Percentiles rank a stretch among this genome's conserved stretches.
Conservation (phyloP, 2,329 filamentous ascomycete genomes). For the Talaromyces sp. region DNA sequence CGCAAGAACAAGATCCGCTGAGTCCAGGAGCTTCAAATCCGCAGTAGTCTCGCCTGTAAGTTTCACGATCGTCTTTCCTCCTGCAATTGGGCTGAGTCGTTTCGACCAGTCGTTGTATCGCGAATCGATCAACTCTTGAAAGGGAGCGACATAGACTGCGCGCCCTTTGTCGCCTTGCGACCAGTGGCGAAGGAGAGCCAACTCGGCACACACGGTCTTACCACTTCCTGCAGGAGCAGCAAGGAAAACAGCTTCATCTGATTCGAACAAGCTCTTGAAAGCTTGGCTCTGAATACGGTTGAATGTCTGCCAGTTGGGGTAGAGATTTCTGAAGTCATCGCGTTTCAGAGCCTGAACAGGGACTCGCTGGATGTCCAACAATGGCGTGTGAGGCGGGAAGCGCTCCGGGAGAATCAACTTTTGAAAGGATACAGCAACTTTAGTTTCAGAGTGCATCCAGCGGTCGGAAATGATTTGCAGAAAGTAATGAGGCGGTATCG, state of each 20-base stretch:
- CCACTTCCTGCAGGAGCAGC: constrained; percentile 91
- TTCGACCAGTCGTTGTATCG: constrained; percentile 81
- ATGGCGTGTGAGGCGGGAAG: constrained; percentile 88
- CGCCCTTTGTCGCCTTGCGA: constrained; percentile 65
- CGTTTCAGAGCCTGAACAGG: constrained; percentile 85
- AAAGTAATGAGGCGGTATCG: constrained; percentile 98
- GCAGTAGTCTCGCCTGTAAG: constrained; percentile 88
- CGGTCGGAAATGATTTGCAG: constrained; percentile 90
- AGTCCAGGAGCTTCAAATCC: constrained; percentile 82
- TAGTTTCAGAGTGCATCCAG: constrained; percentile 98
- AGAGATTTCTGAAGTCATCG: constrained; percentile 75
- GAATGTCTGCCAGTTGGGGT: constrained; percentile 80
- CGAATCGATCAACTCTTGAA: constrained; percentile 85
- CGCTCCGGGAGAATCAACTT: constrained; percentile 92
- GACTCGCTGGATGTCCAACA: constrained; percentile 86
- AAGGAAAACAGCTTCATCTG: constrained; percentile 89
- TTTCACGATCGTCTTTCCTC: constrained; percentile 87
- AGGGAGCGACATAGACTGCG: constrained; percentile 90
- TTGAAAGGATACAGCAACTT: constrained; percentile 88
- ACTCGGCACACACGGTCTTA: constrained; percentile 95
- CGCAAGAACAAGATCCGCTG: constrained; percentile 82
- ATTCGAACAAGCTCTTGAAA: constrained; percentile 87
- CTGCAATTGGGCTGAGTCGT: constrained; percentile 66
- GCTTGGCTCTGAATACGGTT: constrained; percentile 98
- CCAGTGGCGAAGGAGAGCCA: constrained; percentile 88